These are phyloP conservation scores for Ophiostoma perfectum DNA, from an alignment of 2,329 filamentous ascomycete species.

Conservation along the genomic window DNA sequence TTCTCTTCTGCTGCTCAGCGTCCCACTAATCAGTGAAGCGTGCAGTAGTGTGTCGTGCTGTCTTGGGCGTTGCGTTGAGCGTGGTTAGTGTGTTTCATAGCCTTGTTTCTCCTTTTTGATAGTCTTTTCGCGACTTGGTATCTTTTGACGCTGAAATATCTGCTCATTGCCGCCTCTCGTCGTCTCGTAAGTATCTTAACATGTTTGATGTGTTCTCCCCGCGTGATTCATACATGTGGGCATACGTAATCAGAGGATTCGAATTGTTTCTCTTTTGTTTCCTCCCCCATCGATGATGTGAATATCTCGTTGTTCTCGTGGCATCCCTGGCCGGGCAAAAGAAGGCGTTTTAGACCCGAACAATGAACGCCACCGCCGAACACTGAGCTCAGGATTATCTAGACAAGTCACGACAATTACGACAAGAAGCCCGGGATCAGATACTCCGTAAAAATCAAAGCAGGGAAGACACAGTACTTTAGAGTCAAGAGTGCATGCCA, in stretches of 20 bases:
- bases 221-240: neutral
- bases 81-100: slow-evolving; percentile 7
- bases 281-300: neutral
- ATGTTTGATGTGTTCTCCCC: neutral
- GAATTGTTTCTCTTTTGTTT: slow-evolving; percentile 3
- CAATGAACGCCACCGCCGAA: slow-evolving; percentile 3
- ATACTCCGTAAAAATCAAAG: neutral
- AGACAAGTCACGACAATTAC: neutral
- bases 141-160: neutral
- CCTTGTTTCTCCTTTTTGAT: slow-evolving; percentile 13
- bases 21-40: no score
- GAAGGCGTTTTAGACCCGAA: neutral
- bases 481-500: neutral
- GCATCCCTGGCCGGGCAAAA: neutral
- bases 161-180: no score
- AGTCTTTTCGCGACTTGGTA: slow-evolving; percentile 5
- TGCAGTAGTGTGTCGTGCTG: neutral
- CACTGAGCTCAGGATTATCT: neutral
- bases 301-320: neutral
- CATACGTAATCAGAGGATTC: neutral
- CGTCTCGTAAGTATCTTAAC: no score
- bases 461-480: neutral
- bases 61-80: neutral
- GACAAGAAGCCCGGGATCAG: neutral
- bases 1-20: neutral